Evolutionary conservation across 345 rosid genomes (phyloP).

Genomic region (Hevea brasiliensis): DNA sequence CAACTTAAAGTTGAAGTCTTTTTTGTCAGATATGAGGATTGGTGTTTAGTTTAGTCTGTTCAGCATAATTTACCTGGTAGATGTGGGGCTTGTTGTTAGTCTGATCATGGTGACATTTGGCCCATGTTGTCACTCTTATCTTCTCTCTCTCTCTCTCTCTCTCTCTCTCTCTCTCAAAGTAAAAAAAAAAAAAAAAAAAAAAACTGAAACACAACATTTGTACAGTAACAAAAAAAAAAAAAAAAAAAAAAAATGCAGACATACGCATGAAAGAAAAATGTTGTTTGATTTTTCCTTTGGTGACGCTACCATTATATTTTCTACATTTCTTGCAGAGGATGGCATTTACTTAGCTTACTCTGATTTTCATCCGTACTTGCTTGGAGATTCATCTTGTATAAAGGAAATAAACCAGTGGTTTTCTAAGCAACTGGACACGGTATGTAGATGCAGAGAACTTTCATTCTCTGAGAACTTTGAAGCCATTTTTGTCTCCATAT

Average conservation of each 20-base stretch:
- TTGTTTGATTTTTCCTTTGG: conserved; percentile 7
- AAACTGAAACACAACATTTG: too few species aligned
- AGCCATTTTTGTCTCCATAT: conserved; percentile 5
- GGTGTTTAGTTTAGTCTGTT: conserved; percentile 7
- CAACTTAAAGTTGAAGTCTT: too few species aligned
- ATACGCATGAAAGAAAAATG: neutral
- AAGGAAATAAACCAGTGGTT: conserved; percentile 94
- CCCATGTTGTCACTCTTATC: too few species aligned
- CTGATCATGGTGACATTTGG: too few species aligned
- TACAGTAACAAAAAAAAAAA: neutral
- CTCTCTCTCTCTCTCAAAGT: neutral
- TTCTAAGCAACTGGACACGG: conserved; percentile 83
- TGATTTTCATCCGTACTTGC: conserved; percentile 85
- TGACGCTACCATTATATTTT: conserved; percentile 12
- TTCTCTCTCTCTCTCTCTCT: neutral
- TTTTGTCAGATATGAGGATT: neutral
- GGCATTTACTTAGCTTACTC: conserved; percentile 88
- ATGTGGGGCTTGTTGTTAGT: neutral
- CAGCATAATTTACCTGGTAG: neutral
- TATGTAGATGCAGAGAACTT: conserved; percentile 36
- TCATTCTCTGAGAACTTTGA: conserved; percentile 1
- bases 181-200: neutral
- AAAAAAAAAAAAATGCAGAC: neutral
- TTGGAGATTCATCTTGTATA: conserved; percentile 75
- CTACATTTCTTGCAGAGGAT: conserved; percentile 53